These are phyloP conservation scores for Exophiala sp. DNA, from an alignment of 2,329 filamentous ascomycete genomes.

Conservation along the genomic window DNA sequence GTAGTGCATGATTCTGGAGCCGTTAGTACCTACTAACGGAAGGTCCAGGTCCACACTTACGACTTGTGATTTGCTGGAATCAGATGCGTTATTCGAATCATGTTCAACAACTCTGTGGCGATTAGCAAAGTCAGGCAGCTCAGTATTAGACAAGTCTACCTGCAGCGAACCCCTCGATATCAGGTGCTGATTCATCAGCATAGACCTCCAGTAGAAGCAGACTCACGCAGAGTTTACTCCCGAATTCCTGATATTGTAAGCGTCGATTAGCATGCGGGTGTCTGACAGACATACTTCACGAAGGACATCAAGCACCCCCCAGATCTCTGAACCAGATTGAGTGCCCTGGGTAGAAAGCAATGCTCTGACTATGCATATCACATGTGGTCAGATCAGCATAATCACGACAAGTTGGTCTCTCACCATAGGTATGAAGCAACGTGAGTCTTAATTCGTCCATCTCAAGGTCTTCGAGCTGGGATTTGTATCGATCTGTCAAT, in stretches of 20 bases:
- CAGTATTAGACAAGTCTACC: constrained; percentile 29
- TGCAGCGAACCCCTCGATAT: constrained; percentile 41
- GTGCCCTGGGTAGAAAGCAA: constrained; percentile 8
- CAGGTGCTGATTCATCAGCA: constrained; percentile 32
- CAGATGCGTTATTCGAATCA: constrained; percentile 59
- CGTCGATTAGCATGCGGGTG: neutral
- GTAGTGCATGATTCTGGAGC: constrained; percentile 57
- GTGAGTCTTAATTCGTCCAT: constrained; percentile 63
- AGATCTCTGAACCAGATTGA: constrained; percentile 1
- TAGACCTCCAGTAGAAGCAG: constrained; percentile 68
- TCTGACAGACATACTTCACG: constrained; percentile 3
- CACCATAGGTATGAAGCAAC: constrained; percentile 63
- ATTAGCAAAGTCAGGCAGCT: constrained; percentile 32
- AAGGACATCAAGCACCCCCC: constrained; percentile 3
- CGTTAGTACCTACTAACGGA: neutral
- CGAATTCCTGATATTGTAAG: constrained; percentile 47
- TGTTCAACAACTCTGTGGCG: constrained; percentile 49
- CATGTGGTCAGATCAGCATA: neutral
- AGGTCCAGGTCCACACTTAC: constrained; percentile 32
- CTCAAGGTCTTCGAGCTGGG: constrained; percentile 56
- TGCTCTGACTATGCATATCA: constrained; percentile 28
- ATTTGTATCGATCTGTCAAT: constrained; percentile 54
- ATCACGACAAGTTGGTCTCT: constrained; percentile 22
- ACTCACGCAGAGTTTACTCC: constrained; percentile 62
- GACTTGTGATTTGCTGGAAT: constrained; percentile 62